phyloP scores from a whole-genome alignment of 78 protist species.

The Isochrysis galbana region DNA sequence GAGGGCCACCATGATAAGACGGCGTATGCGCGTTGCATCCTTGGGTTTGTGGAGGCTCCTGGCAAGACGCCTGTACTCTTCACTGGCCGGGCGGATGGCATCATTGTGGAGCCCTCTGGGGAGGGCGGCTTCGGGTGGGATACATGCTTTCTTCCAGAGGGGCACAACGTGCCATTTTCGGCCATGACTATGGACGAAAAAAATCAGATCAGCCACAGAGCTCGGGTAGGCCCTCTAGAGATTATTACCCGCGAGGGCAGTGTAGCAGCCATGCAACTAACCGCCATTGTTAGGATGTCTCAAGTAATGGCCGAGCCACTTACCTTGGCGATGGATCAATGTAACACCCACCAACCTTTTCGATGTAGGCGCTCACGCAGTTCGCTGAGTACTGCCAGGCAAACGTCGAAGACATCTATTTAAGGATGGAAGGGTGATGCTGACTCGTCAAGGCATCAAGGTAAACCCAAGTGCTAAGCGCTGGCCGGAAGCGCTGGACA shows the following conservation, averaged over 20 bases:
- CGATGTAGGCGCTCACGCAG: neutral
- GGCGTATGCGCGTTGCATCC: neutral
- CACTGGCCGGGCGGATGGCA: neutral
- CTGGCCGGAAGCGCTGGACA: too few relatives aligned
- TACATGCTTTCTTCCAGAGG: neutral
- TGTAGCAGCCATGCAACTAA: too few relatives aligned
- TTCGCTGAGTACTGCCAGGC: neutral
- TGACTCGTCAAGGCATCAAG: too few relatives aligned
- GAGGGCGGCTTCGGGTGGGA: slow-evolving; percentile 11
- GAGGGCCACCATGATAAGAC: neutral
- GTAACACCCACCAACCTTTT: too few relatives aligned
- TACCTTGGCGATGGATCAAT: too few relatives aligned
- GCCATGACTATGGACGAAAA: neutral
- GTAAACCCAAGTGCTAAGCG: too few relatives aligned
- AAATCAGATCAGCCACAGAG: neutral
- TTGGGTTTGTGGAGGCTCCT: neutral
- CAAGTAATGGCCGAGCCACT: too few relatives aligned
- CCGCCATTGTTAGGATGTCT: too few relatives aligned
- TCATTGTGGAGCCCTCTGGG: neutral
- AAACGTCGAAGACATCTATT: neutral
- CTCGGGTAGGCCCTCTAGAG: too few relatives aligned
- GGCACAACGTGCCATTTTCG: neutral
- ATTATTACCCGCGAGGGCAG: too few relatives aligned
- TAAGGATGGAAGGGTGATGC: too few relatives aligned
- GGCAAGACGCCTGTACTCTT: neutral